Conservation (phyloP, 2,329 filamentous ascomycete species). For the Stenocarpella maydis region DNA sequence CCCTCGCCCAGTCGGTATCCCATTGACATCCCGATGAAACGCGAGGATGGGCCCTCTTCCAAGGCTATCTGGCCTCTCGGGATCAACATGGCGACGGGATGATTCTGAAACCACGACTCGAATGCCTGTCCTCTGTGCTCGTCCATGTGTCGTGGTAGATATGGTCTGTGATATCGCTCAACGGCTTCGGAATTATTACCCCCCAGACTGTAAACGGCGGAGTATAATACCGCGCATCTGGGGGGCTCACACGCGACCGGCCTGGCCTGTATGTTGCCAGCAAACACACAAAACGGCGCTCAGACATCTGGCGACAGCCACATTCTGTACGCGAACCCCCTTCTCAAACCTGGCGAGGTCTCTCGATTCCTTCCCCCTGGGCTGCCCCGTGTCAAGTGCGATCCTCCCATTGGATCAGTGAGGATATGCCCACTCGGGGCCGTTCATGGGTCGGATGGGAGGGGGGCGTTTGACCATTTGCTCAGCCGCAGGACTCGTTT, state of each 20-base stretch:
- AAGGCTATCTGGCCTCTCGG: constrained; percentile 7
- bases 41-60: not conserved
- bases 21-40: constrained; percentile 8
- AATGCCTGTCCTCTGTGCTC: constrained; percentile 1
- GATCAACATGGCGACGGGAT: constrained; percentile 20
- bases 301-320: constrained; percentile 18
- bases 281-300: constrained; percentile 7
- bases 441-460: constrained; percentile 1
- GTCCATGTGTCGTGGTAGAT: not conserved
- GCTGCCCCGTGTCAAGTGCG: not conserved
- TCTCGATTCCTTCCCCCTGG: not conserved
- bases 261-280: not conserved
- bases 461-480: constrained; percentile 20
- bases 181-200: not conserved
- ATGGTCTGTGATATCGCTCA: not conserved
- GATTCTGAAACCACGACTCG: constrained; percentile 10
- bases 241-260: not conserved
- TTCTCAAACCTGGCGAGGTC: not conserved
- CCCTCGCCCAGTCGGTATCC: not conserved
- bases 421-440: not conserved
- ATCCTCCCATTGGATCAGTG: not conserved
- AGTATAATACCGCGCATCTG: not conserved
- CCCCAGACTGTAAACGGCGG: not conserved
- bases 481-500: constrained; percentile 9
- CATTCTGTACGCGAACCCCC: not conserved